Evolutionary conservation across 1,284 basidiomycete species (phyloP), one percentile per base, ranked within the genome.

Genomic region (Kalmanozyma brasiliensis): DNA sequence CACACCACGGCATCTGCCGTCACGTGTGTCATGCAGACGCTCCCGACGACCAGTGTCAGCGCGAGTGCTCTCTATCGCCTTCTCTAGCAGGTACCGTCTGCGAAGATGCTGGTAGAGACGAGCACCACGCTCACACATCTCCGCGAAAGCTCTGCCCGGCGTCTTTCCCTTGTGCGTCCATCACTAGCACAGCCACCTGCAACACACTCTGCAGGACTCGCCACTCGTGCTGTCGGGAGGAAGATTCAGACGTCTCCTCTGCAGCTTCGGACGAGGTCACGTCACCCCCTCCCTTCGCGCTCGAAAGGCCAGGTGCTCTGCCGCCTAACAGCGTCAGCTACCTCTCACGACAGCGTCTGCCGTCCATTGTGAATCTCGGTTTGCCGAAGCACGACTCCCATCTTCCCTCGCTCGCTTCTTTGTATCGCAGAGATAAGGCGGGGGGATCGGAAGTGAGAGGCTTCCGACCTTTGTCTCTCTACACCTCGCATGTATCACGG

Each of bases 201-300:
- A 20, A 26, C 23, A 59, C 56, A 4, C 55, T 47, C 43, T 59
- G 51, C 42, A 26, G 56, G 26, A 59, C 62, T 14, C 46, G 34
- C n/a, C 43, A 59, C 23, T 58, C 62, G 8, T 65, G 56, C 51
- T 65, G 62, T 33, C 46, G 56, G 53, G 52, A 59, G 11, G 55
- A 59, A 19, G 56, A 58, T 11, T 63, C 52, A 1, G 49, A 51
- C n/a, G n/a, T 29, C 23, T 47, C 51, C 11, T 53, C 62, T 10
- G 55, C 52, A 10, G 62, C 41, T 19, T 58, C 55, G 3, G 62
- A 65, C 6, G 55, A 53, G 8, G 47, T 46, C 11, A 29, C 47
- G 0, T 59, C 62, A 17, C 62, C 62, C 3, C 62, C 55, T 3
- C 51, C 55, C 0, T 26, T 16, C 22, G 24, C 37, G 4, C 14